Evolutionary conservation across 2,329 filamentous ascomycete genomes (phyloP).

Genomic region (Phyllosticta paracitricarpa): DNA sequence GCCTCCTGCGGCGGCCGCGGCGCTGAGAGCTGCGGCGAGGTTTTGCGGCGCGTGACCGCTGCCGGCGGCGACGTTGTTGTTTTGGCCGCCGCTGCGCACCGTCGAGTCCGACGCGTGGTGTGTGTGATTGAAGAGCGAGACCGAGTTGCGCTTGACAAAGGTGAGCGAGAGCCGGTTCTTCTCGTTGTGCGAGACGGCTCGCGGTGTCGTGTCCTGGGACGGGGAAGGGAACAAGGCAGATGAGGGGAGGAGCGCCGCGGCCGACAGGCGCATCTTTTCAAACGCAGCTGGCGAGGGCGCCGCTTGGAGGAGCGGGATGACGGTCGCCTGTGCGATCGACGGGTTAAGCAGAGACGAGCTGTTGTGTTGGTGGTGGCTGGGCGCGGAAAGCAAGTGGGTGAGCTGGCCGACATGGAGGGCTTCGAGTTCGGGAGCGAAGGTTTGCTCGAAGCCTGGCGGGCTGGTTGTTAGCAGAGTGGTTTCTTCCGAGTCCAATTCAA

Average conservation of each 20-base stretch:
- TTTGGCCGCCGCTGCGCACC: background rate
- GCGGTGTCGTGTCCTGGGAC: background rate
- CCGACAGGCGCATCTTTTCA: background rate
- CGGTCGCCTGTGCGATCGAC: background rate
- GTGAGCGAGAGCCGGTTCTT: constrained; percentile 30
- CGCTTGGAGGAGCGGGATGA: background rate
- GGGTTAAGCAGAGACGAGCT: background rate
- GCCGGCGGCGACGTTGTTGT: background rate
- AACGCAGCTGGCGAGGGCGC: background rate
- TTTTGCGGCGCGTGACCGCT: background rate
- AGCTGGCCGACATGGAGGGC: constrained; percentile 25
- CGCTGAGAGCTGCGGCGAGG: background rate
- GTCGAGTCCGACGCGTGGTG: background rate
- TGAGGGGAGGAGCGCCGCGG: background rate
- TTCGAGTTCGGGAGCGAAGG: constrained; percentile 34
- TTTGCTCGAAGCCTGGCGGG: constrained; percentile 34
- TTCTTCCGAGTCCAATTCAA: background rate
- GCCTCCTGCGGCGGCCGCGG: background rate
- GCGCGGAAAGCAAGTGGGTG: background rate
- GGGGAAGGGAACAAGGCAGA: background rate
- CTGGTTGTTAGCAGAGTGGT: constrained; percentile 7
- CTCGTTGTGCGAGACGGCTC: constrained; percentile 21
- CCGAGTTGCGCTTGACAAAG: constrained; percentile 27
- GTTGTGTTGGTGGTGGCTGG: background rate
- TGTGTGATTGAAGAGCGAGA: constrained; percentile 7